Percentiles rank a stretch among this genome's conserved stretches.
These are phyloP conservation scores for Crithidia mellificae DNA, from an alignment of 208 protist species.

Conservation along the genomic window DNA sequence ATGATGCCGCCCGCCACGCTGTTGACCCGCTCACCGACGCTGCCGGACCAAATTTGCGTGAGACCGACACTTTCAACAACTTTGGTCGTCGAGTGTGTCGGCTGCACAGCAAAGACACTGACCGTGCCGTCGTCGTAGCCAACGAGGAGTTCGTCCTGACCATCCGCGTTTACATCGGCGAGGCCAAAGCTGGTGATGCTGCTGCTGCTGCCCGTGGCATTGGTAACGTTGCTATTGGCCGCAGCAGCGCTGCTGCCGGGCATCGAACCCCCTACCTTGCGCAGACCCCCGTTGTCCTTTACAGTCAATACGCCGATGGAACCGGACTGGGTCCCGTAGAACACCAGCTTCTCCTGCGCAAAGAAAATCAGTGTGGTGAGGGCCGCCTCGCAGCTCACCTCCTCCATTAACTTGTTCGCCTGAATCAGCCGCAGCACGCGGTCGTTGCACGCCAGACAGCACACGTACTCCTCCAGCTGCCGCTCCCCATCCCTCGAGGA, in stretches of 20 bases:
- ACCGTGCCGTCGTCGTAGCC: constrained; percentile 81
- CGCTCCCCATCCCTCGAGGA: constrained; percentile 8
- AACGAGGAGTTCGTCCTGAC: constrained; percentile 67
- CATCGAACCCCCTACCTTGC: constrained; percentile 35
- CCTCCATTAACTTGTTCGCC: constrained; percentile 56
- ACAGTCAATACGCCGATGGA: constrained; percentile 67
- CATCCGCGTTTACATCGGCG: constrained; percentile 70
- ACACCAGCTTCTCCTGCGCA: constrained; percentile 32
- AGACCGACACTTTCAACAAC: constrained; percentile 27
- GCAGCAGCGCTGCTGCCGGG: constrained; percentile 2
- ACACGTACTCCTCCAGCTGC: constrained; percentile 62
- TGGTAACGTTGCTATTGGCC: constrained; percentile 13
- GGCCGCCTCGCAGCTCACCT: constrained; percentile 71
- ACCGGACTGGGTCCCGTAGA: constrained; percentile 81
- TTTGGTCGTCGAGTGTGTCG: not conserved
- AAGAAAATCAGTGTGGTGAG: constrained; percentile 60
- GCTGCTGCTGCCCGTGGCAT: constrained; percentile 33
- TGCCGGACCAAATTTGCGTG: constrained; percentile 46
- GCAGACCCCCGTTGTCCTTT: constrained; percentile 31
- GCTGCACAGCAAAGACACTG: constrained; percentile 50
- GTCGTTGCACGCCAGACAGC: constrained; percentile 83
- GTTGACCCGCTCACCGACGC: constrained; percentile 61
- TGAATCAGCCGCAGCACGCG: constrained; percentile 72
- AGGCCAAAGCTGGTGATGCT: constrained; percentile 54
- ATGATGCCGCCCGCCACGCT: constrained; percentile 68